These are phyloP conservation scores for Globisporangium iwayamae DNA, from an alignment of 352 stramenopile genomes.

Conservation along the genomic window DNA sequence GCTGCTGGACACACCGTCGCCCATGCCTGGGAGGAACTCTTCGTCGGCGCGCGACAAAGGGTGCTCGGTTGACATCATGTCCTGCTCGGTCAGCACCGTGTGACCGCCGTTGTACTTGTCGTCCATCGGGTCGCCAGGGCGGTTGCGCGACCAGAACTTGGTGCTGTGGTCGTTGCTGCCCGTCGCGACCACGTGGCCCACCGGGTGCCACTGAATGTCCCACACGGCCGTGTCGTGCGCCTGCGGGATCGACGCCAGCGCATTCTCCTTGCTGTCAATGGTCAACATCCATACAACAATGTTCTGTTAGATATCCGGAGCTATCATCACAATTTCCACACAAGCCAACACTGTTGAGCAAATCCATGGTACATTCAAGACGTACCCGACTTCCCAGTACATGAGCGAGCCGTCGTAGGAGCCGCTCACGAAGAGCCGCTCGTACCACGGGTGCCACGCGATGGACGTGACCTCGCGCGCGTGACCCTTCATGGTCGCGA, in stretches of 20 bases:
- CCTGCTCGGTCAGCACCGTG: constrained; percentile 64
- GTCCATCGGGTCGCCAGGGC: constrained; percentile 88
- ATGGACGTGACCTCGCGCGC: constrained; percentile 95
- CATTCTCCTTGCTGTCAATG: constrained; percentile 63
- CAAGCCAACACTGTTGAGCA: background rate
- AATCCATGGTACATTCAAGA: too few relatives aligned
- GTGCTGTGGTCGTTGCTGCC: constrained; percentile 96
- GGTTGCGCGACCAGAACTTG: constrained; percentile 97
- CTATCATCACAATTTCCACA: background rate
- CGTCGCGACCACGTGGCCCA: constrained; percentile 94
- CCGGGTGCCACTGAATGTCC: constrained; percentile 97
- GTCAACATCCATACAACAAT: background rate
- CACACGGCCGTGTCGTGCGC: constrained; percentile 97
- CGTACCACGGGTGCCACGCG: constrained; percentile 96
- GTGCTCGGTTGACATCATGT: constrained; percentile 38
- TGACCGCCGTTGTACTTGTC: constrained; percentile 87
- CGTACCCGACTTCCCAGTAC: constrained; percentile 96
- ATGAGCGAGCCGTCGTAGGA: constrained; percentile 97
- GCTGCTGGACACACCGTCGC: constrained; percentile 35
- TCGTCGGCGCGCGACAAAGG: constrained; percentile 18
- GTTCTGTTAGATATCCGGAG: background rate
- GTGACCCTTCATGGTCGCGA: constrained; percentile 94
- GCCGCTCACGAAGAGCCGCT: constrained; percentile 95
- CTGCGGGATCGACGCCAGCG: constrained; percentile 81
- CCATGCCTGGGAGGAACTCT: constrained; percentile 70